These are phyloP conservation scores for Tephrocybe sp. DNA, from an alignment of 768 basidiomycete genomes.

Conservation along the genomic window DNA sequence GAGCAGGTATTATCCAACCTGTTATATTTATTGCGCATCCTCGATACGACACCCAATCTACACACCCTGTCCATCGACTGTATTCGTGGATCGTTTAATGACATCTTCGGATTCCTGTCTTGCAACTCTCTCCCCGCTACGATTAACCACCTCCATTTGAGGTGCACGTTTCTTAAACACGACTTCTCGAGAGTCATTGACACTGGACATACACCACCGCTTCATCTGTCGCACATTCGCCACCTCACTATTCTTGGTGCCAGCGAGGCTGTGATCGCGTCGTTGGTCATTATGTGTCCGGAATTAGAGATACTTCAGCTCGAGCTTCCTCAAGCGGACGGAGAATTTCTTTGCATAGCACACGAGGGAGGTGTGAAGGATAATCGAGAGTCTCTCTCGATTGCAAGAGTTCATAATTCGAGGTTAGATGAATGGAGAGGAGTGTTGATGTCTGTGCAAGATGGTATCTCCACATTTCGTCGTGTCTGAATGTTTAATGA, in stretches of 20 bases:
- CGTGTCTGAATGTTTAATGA: neutral
- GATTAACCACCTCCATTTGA: conserved; percentile 3
- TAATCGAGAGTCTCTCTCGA: neutral
- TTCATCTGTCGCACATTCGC: neutral
- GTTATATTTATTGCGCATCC: conserved; percentile 10
- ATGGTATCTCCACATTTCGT: neutral
- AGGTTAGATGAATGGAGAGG: neutral
- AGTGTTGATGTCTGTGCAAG: neutral
- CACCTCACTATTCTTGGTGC: conserved; percentile 6
- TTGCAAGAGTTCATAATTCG: neutral
- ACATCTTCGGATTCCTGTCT: conserved; percentile 11
- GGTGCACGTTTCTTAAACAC: neutral
- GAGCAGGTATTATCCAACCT: conserved; percentile 8
- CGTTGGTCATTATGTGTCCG: conserved; percentile 9
- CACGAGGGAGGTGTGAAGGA: neutral
- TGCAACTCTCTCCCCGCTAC: conserved; percentile 12
- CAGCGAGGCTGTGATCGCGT: neutral
- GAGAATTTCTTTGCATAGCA: neutral
- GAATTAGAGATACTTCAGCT: conserved; percentile 5
- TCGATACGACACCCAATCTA: conserved; percentile 11
- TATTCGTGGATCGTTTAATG: conserved; percentile 8
- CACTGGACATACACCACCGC: neutral
- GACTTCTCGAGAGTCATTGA: neutral
- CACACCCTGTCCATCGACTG: conserved; percentile 8
- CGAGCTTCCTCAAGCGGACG: neutral